Evolutionary conservation across 2,329 filamentous ascomycete genomes (phyloP).

Genomic region (Talaromyces atroroseus): DNA sequence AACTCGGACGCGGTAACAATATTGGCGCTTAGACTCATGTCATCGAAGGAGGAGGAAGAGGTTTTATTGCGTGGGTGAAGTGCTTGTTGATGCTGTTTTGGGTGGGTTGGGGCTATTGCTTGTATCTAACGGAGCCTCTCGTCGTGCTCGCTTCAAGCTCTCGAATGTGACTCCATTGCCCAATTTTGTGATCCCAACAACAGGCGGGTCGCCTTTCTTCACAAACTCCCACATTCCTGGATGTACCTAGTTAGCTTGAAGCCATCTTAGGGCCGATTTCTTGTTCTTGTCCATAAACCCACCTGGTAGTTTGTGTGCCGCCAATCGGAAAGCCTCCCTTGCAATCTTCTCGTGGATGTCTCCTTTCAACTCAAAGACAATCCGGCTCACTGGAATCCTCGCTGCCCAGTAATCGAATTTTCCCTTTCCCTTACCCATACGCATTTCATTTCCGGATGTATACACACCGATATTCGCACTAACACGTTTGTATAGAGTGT

Average conservation of each 20-base stretch:
- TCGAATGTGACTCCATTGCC: slow-evolving; percentile 74
- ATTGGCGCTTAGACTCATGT: slow-evolving; percentile 46
- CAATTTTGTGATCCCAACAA: slow-evolving; percentile 90
- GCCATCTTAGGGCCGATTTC: not conserved
- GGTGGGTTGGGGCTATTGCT: slow-evolving; percentile 25
- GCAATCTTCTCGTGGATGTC: slow-evolving; percentile 91
- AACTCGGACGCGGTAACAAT: slow-evolving; percentile 50
- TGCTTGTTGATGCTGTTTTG: slow-evolving; percentile 31
- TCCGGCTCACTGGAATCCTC: slow-evolving; percentile 81
- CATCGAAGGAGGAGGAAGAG: not conserved
- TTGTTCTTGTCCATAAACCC: slow-evolving; percentile 28
- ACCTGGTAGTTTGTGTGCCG: slow-evolving; percentile 93
- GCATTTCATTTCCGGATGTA: slow-evolving; percentile 88
- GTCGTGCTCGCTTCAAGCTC: slow-evolving; percentile 73
- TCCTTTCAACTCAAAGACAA: slow-evolving; percentile 89
- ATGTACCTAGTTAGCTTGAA: not conserved
- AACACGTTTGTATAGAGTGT: slow-evolving; percentile 85
- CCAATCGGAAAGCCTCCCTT: slow-evolving; percentile 85
- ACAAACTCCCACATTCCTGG: slow-evolving; percentile 74
- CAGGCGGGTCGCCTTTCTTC: slow-evolving; percentile 79
- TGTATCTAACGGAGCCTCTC: slow-evolving; percentile 50
- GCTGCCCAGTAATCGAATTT: slow-evolving; percentile 95
- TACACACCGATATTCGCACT: slow-evolving; percentile 93
- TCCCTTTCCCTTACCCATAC: slow-evolving; percentile 99
- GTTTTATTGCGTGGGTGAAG: slow-evolving; percentile 31